Evolutionary conservation across 192 early-diverging fungal species (phyloP).

Genomic region (Martensiomyces pterosporus): DNA sequence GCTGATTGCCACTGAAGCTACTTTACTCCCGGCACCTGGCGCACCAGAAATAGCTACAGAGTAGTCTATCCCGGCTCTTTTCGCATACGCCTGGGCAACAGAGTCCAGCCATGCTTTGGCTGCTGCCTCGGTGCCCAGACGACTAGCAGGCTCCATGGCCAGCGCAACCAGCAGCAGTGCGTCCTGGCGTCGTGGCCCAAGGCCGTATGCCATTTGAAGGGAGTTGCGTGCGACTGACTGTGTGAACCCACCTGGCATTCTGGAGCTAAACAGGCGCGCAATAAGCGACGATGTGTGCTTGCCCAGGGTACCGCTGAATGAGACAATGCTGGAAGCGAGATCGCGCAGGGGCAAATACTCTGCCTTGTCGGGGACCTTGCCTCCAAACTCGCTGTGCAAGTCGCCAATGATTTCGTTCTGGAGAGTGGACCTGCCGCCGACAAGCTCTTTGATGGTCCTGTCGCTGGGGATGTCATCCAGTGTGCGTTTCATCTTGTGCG

Average conservation of each 20-base stretch:
- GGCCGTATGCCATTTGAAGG: slow-evolving; percentile 65
- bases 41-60: too few species aligned
- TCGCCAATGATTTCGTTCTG: slow-evolving; percentile 97
- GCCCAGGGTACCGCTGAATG: slow-evolving; percentile 63
- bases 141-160: slow-evolving; percentile 77
- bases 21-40: slow-evolving; percentile 11
- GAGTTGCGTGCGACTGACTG: slow-evolving; percentile 68
- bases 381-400: slow-evolving; percentile 87
- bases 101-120: slow-evolving; percentile 80
- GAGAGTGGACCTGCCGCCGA: slow-evolving; percentile 87
- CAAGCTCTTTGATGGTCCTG: slow-evolving; percentile 26
- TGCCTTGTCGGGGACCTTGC: slow-evolving; percentile 79
- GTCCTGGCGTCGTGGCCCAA: slow-evolving; percentile 74
- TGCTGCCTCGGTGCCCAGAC: slow-evolving; percentile 66
- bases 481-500: background rate
- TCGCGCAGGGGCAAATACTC: slow-evolving; percentile 87
- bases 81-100: slow-evolving; percentile 68
- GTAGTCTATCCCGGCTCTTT: slow-evolving; percentile 66
- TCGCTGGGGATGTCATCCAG: background rate
- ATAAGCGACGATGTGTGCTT: slow-evolving; percentile 74
- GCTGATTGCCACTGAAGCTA: slow-evolving; percentile 57
- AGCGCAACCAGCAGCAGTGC: slow-evolving; percentile 71
- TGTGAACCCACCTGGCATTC: slow-evolving; percentile 91
- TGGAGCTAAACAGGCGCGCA: slow-evolving; percentile 74
- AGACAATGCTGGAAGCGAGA: slow-evolving; percentile 63